Conservation (phyloP, 805 yeast species). For the Maudiozyma serrabonitensis region DNA sequence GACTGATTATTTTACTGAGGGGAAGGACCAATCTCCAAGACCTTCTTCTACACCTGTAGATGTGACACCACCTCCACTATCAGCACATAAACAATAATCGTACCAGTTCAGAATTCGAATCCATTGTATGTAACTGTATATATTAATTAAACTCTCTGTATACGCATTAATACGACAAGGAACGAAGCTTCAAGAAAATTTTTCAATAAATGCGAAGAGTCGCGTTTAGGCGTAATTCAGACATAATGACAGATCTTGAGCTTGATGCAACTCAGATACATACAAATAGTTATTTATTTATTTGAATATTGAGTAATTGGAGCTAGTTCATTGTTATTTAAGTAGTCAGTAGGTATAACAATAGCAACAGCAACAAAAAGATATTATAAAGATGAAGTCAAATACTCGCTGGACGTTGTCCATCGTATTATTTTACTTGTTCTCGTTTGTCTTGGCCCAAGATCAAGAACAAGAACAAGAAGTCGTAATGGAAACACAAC, state of each 20-base stretch:
- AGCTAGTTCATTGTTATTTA: too few relatives aligned
- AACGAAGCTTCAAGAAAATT: background rate
- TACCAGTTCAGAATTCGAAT: too few relatives aligned
- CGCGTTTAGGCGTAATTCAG: too few relatives aligned
- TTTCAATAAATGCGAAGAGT: too few relatives aligned
- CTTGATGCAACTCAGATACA: too few relatives aligned
- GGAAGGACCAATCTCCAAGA: constrained; percentile 19
- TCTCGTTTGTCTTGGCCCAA: background rate
- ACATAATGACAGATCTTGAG: too few relatives aligned
- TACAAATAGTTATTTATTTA: too few relatives aligned
- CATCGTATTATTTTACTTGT: background rate
- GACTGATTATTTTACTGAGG: constrained; percentile 26
- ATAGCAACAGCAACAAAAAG: too few relatives aligned
- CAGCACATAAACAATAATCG: background rate
- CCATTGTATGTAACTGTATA: too few relatives aligned
- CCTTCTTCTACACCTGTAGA: background rate
- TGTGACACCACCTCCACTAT: constrained; percentile 9
- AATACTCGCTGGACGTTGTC: background rate
- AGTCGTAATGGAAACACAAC: background rate
- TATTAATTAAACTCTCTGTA: background rate
- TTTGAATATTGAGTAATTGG: too few relatives aligned
- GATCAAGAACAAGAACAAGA: background rate
- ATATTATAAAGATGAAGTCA: too few relatives aligned
- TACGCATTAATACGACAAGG: background rate
- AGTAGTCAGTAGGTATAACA: too few relatives aligned